phyloP scores from a whole-genome alignment of 2,329 filamentous ascomycete genomes.

The Calonectria crousiana region DNA sequence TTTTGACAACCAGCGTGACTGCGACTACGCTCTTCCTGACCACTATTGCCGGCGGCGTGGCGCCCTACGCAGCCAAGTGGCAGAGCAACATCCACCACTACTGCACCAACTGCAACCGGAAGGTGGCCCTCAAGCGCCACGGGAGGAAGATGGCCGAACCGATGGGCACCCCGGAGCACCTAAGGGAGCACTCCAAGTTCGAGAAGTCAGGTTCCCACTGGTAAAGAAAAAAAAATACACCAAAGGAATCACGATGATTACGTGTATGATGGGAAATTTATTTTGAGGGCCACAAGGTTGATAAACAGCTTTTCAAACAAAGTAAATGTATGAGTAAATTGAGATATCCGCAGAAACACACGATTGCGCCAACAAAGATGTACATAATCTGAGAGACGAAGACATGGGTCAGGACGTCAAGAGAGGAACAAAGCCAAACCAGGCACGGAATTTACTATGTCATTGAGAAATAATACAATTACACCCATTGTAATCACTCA shows the following conservation, averaged over 20 bases:
- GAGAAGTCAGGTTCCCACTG: background rate
- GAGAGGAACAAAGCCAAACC: background rate
- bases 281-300: background rate
- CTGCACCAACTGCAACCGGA: conserved; percentile 39
- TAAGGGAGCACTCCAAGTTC: conserved; percentile 17
- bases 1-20: conserved; percentile 17
- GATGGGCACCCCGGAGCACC: conserved; percentile 37
- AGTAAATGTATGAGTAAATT: background rate
- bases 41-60: conserved; percentile 35
- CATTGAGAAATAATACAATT: background rate
- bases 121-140: conserved; percentile 33
- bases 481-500: background rate
- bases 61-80: conserved; percentile 38
- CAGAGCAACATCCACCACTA: conserved; percentile 34
- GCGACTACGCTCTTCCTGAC: conserved; percentile 37
- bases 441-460: conserved; percentile 3
- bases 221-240: background rate
- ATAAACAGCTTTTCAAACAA: background rate
- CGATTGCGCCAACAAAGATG: background rate
- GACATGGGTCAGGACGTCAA: background rate
- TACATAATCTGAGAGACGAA: background rate
- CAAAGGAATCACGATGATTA: background rate
- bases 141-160: conserved; percentile 29
- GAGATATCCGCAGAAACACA: background rate
- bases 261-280: background rate